Percentiles rank a stretch among this genome's conserved stretches.
Evolutionary conservation across 1,139 yeast genomes (phyloP).

Genomic region (Yamadazyma triangularis): DNA sequence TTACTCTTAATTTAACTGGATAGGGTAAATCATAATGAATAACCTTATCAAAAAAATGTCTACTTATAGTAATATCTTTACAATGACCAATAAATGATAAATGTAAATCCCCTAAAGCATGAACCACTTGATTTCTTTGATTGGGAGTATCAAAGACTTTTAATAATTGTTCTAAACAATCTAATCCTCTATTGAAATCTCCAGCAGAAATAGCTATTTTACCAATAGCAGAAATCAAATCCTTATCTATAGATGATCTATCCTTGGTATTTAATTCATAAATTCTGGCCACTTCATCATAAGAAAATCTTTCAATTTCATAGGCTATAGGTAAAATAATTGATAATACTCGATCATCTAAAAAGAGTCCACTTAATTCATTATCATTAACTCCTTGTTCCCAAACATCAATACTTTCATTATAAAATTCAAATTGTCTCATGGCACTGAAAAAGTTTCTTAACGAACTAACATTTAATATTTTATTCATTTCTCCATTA

Average conservation of each 20-base stretch:
- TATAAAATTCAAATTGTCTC: slow-evolving; percentile 31
- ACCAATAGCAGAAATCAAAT: slow-evolving; percentile 35
- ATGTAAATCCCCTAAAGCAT: slow-evolving; percentile 53
- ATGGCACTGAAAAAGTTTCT: slow-evolving; percentile 25
- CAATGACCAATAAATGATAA: slow-evolving; percentile 78
- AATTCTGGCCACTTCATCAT: slow-evolving; percentile 48
- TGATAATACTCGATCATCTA: slow-evolving; percentile 61
- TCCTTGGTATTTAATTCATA: slow-evolving; percentile 31
- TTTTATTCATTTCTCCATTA: slow-evolving; percentile 26
- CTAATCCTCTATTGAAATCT: slow-evolving; percentile 38
- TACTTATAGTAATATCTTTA: slow-evolving; percentile 68
- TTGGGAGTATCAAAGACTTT: slow-evolving; percentile 19
- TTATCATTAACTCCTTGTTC: slow-evolving; percentile 38
- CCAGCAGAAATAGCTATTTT: slow-evolving; percentile 37
- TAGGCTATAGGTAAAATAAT: slow-evolving; percentile 67
- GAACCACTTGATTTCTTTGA: slow-evolving; percentile 8
- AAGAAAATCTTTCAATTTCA: slow-evolving; percentile 55
- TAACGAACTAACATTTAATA: slow-evolving; percentile 18
- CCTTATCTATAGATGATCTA: slow-evolving; percentile 16
- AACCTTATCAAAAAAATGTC: slow-evolving; percentile 70
- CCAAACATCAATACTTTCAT: slow-evolving; percentile 39
- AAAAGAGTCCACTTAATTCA: slow-evolving; percentile 25
- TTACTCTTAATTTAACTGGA: slow-evolving; percentile 66
- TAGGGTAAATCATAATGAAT: slow-evolving; percentile 67
- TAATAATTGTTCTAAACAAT: slow-evolving; percentile 36